These are phyloP conservation scores for Flaveria trinervia DNA, from an alignment of 129 eudicot species.

Conservation along the genomic window DNA sequence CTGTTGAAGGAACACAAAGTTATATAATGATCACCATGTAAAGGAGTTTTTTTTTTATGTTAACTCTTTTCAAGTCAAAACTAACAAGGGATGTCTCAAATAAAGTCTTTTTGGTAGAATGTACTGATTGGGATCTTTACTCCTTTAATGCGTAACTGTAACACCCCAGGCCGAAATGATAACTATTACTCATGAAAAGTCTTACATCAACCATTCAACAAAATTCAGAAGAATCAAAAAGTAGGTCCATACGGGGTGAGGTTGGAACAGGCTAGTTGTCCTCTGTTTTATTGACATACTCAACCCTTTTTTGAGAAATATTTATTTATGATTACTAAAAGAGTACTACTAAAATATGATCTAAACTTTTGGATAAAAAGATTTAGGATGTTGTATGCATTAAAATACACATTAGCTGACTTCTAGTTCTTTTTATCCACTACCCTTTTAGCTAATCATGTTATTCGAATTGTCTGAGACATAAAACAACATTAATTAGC, in stretches of 20 bases:
- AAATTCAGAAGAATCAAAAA: not conserved
- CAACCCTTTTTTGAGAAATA: not conserved
- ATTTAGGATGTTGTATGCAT: not conserved
- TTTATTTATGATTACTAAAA: not conserved
- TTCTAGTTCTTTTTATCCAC: not conserved
- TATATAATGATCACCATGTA: not conserved
- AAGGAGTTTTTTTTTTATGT: not conserved
- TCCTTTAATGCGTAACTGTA: not conserved
- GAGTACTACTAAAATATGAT: not conserved
- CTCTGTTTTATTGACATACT: not conserved
- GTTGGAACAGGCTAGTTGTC: not conserved
- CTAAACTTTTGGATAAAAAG: not conserved
- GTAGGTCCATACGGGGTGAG: not conserved
- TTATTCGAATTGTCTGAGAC: not conserved
- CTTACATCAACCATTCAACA: no score
- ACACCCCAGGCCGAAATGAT: not conserved
- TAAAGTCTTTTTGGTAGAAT: not conserved
- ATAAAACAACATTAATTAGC: not conserved
- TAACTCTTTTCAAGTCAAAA: not conserved
- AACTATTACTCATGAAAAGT: no score
- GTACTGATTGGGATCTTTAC: not conserved
- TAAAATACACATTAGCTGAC: not conserved
- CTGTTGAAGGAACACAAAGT: slow-evolving; percentile 33
- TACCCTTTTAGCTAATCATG: not conserved
- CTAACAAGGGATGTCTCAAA: not conserved